Percentiles rank a stretch among this genome's conserved stretches.
Evolutionary conservation across 306 rosid species (phyloP).

Genomic region (Calophaca sinica): DNA sequence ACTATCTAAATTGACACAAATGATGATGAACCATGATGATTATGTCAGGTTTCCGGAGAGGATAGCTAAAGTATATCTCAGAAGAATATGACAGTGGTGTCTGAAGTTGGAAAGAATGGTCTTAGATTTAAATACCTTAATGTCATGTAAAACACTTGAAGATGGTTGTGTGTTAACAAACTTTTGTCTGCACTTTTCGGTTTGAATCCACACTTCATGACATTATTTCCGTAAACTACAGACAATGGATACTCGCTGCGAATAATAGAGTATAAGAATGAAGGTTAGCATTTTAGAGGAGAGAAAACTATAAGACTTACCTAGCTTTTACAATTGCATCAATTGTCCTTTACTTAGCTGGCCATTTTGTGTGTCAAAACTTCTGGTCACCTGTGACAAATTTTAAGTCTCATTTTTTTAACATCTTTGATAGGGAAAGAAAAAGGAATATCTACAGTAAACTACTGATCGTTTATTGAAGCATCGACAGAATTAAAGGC

Average conservation of each 20-base stretch:
- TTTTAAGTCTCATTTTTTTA: constrained; percentile 4
- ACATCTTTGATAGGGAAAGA: neutral
- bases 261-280: constrained; percentile 42
- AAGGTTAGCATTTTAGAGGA: constrained; percentile 6
- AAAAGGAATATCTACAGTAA: neutral
- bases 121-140: constrained; percentile 57
- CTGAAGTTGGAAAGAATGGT: constrained; percentile 23
- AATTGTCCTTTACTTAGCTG: constrained; percentile 69
- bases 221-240: constrained; percentile 76
- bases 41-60: neutral
- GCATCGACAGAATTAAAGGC: constrained; percentile 1
- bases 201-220: constrained; percentile 53
- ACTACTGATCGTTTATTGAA: constrained; percentile 1
- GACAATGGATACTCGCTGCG: constrained; percentile 81
- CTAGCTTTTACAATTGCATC: constrained; percentile 89
- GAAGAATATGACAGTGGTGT: neutral
- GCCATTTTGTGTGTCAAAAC: constrained; percentile 65
- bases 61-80: neutral
- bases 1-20: neutral
- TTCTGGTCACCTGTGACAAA: constrained; percentile 77
- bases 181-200: constrained; percentile 64
- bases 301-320: constrained; percentile 51
- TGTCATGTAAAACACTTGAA: constrained; percentile 56
- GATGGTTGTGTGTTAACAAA: constrained; percentile 56
- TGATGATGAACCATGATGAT: constrained; percentile 15